Base-by-base conservation (phyloP, 176 grass and related monocot species). In the Aegilops speltoides region DNA sequence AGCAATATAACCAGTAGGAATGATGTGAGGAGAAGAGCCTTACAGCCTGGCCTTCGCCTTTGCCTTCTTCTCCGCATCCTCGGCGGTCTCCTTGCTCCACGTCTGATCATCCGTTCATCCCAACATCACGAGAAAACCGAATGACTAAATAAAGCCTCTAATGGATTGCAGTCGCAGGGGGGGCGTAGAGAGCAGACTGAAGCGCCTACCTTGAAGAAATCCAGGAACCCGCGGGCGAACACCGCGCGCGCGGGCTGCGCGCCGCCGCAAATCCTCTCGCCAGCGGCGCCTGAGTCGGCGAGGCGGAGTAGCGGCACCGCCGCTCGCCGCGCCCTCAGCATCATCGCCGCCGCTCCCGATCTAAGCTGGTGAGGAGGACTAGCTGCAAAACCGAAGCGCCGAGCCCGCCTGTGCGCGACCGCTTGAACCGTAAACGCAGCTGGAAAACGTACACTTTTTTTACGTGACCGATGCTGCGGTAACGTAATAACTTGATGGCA, bases 41-140 rank as follows among this genome's bases (percentile, higher is more conserved):
- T 87, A 98, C 93, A 98, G 83, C 81, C 96, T 95, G 26, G 89
- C 93, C 85, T 90, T 91, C 64, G 88, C 91, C 89, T 92, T 76
- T 2, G 73, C 73, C 15, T 52, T 76, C 23, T 80, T 86, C 84
- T 95, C 86, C 62, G 84, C 91, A 78, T 90, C 87, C 88, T 85
- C 77, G 50, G 92, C 57, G 37, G 86, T 86, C 71, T 95, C 90
- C 89, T 88, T 95, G 69, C 24, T 81, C 77, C 17, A 43, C 52
- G 22, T 80, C 91, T 95, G 59, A 9, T 29, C 26, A 87, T 23
- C 28, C 62, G 15, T n/a, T 26, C 62, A 31, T 25, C 24, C 33
- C 60, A 66, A 22, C 68, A 89, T 65, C 45, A 79, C 12, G 50
- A 26, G 2, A 41, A 79, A 83, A 79, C 9, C 9, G 10, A 64